phyloP scores from a whole-genome alignment of 2,329 filamentous ascomycete genomes.

The Fusarium sp. region DNA sequence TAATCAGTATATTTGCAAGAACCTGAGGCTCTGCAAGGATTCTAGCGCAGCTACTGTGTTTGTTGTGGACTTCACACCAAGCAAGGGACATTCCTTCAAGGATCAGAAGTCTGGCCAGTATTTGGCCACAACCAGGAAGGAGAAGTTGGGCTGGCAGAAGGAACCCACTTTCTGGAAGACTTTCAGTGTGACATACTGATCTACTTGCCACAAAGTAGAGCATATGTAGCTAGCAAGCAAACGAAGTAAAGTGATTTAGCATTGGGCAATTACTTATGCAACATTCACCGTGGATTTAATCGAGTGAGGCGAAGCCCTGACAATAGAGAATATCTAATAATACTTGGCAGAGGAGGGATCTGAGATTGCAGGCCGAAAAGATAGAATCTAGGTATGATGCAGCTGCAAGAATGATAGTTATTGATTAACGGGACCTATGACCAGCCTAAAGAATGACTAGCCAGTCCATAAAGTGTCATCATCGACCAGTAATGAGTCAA shows the following conservation, averaged over 20 bases:
- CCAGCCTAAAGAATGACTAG: neutral
- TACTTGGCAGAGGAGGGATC: no score
- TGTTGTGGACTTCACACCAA: neutral
- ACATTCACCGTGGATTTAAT: neutral
- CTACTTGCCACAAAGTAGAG: fast-evolving
- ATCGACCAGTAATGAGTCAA: neutral
- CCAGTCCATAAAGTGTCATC: neutral
- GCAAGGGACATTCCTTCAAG: neutral
- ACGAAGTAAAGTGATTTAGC: neutral
- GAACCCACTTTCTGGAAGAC: neutral
- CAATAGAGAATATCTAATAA: no score
- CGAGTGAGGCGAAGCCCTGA: no score
- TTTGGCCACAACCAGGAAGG: neutral
- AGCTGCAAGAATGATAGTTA: no score
- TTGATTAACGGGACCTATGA: neutral
- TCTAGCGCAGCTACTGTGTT: neutral
- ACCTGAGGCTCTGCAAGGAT: neutral
- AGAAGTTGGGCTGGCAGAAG: neutral
- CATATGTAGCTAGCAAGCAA: neutral
- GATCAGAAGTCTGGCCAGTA: neutral
- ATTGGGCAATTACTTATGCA: neutral
- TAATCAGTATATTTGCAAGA: neutral
- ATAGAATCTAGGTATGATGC: no score
- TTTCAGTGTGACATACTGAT: slow-evolving; percentile 5
- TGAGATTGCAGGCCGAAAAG: no score